phyloP scores from a whole-genome alignment of 2,329 filamentous ascomycete species.

The Sporothrix dimorphospora region DNA sequence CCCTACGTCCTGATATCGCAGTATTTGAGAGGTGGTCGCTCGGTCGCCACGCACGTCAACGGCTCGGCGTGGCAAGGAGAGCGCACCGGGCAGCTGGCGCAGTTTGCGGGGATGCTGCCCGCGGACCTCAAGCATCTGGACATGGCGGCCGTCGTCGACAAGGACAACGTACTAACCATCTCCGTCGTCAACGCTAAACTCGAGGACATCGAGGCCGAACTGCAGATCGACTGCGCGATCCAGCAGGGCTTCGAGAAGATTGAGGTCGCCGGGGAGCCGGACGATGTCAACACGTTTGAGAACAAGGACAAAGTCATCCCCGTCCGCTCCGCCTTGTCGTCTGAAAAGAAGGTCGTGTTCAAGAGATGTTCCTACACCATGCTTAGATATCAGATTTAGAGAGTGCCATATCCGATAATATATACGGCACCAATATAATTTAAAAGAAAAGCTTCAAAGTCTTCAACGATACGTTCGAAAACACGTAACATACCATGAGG shows the following conservation, averaged over 20 bases:
- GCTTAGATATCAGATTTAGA: slow-evolving; percentile 20
- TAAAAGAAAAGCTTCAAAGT: too few relatives aligned
- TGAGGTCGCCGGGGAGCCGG: slow-evolving; percentile 15
- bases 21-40: slow-evolving; percentile 68
- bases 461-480: too few relatives aligned
- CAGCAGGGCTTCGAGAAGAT: slow-evolving; percentile 15
- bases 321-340: slow-evolving; percentile 2
- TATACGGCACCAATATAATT: too few relatives aligned
- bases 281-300: slow-evolving; percentile 13
- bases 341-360: slow-evolving; percentile 6
- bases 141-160: slow-evolving; percentile 12
- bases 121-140: slow-evolving; percentile 3
- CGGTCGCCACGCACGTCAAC: not conserved
- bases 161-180: slow-evolving; percentile 1
- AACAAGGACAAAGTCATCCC: slow-evolving; percentile 22
- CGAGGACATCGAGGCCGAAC: slow-evolving; percentile 18
- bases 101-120: slow-evolving; percentile 12
- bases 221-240: not conserved
- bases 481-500: too few relatives aligned
- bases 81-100: slow-evolving; percentile 9
- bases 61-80: not conserved
- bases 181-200: slow-evolving; percentile 19
- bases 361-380: slow-evolving; percentile 24
- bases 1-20: slow-evolving; percentile 69
- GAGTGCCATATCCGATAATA: too few relatives aligned